Evolutionary conservation across 164 flowering plant species (phyloP), one percentile per base, ranked within the genome.

Genomic region (Piper betle): DNA sequence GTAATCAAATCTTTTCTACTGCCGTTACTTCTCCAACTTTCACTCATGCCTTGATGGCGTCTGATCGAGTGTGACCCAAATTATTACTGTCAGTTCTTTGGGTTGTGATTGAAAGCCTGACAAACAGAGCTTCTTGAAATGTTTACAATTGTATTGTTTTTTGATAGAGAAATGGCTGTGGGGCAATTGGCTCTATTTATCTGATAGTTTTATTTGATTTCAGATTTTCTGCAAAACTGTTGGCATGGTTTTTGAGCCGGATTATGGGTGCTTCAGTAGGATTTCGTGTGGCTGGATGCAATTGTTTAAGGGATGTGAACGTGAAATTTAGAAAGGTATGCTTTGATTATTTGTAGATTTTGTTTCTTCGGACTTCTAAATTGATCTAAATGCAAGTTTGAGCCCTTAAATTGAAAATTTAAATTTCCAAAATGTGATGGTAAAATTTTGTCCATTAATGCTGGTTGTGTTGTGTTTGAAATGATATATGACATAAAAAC

Each of bases 201-300:
- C 50, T 15, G 10, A 10, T 10, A 2, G 50, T 46, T 46, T 12
- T 46, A 6, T 10, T 46, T 46, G 50, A 17, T 72, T 76, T 6
- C 82, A 94, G 99, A 68, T 88, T 87, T 82, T 81, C 85, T 58
- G 82, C 97, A 40, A 81, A 87, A 79, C 66, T 91, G 77, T 19
- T 87, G 70, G 88, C 96, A 64, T 87, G 89, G 88, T 63, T 86
- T 66, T 69, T 94, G 62, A 87, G 96, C 76, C 83, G 90, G 53
- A 61, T 79, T 59, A 62, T 84, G 72, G 93, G 96, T 72, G 96
- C 88, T 67, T 84, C 96, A 37, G 86, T 94, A 52, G 82, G 76
- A 72, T 94, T 94, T 66, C 83, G 91, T 4, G 80, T 94, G 78
- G 91, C 91, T 62, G 99, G 99, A 62, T 91, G 95, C 92, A 94